Evolutionary conservation across 352 stramenopile genomes (phyloP).

Genomic region (Thraustotheca clavata): DNA sequence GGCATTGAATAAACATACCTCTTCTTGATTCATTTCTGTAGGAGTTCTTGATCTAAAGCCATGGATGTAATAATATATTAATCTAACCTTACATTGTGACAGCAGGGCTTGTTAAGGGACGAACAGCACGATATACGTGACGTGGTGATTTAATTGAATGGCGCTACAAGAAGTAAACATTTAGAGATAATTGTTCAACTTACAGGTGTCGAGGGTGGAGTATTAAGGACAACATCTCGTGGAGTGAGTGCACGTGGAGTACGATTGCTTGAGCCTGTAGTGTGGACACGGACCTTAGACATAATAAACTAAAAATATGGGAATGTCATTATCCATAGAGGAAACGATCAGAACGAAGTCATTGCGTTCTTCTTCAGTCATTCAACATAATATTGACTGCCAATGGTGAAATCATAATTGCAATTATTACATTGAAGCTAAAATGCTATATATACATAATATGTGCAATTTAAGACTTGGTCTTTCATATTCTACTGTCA

Average conservation of each 20-base stretch:
- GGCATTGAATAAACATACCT: background rate
- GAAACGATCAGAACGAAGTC: too few relatives aligned
- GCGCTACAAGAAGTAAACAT: background rate
- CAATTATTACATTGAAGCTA: too few relatives aligned
- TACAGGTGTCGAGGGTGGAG: background rate
- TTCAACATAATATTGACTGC: too few relatives aligned
- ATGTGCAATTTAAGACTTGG: too few relatives aligned
- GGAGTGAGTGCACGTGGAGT: background rate
- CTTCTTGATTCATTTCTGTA: background rate
- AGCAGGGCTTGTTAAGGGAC: background rate
- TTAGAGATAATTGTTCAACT: background rate
- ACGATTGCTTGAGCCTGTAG: constrained; percentile 15
- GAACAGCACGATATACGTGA: background rate
- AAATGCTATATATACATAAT: too few relatives aligned
- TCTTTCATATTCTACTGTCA: too few relatives aligned
- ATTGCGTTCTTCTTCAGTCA: too few relatives aligned
- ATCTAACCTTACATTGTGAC: background rate
- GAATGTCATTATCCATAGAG: too few relatives aligned
- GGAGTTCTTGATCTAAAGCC: background rate
- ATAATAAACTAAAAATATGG: background rate
- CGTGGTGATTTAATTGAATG: background rate
- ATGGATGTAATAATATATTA: background rate
- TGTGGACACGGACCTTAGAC: constrained; percentile 20
- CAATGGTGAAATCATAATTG: too few relatives aligned
- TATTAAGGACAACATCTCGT: too few relatives aligned